phyloP scores from a whole-genome alignment of 1,139 yeast species.

The Yamadazyma friedrichii region DNA sequence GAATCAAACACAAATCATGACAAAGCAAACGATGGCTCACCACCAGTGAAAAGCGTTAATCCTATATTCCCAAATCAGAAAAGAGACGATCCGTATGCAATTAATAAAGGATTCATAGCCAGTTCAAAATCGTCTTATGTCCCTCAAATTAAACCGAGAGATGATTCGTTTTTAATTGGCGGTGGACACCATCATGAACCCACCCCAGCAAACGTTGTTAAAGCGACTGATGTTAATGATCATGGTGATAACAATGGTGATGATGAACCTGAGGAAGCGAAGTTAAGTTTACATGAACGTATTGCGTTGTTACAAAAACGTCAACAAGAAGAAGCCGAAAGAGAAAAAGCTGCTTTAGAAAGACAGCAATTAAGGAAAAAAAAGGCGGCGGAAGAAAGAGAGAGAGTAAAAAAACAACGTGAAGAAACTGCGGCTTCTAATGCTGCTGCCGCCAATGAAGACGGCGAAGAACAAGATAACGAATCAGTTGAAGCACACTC shows the following conservation, averaged over 20 bases:
- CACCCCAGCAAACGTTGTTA: constrained; percentile 24
- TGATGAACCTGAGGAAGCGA: constrained; percentile 30
- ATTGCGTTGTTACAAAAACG: constrained; percentile 80
- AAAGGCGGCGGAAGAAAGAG: constrained; percentile 37
- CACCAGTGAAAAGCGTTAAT: not conserved
- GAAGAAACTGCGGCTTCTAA: constrained; percentile 10
- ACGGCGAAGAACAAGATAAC: constrained; percentile 4
- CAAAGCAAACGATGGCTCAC: not conserved
- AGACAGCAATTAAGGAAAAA: constrained; percentile 57
- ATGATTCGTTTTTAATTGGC: constrained; percentile 32
- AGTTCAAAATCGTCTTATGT: constrained; percentile 44
- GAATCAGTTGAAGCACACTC: constrained; percentile 1
- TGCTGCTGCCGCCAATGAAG: constrained; percentile 10
- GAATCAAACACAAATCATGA: not conserved
- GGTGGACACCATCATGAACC: constrained; percentile 27
- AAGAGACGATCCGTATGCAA: constrained; percentile 40
- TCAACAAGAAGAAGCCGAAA: constrained; percentile 78
- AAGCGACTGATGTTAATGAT: constrained; percentile 14
- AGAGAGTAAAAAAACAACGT: constrained; percentile 16
- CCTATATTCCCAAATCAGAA: constrained; percentile 24
- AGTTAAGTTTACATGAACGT: constrained; percentile 81
- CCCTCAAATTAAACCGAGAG: constrained; percentile 44
- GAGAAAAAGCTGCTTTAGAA: constrained; percentile 60
- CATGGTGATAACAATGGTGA: constrained; percentile 32
- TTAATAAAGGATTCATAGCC: constrained; percentile 44